Percentiles rank a stretch among this genome's conserved stretches.
Evolutionary conservation across 2,329 filamentous ascomycete species (phyloP).

Genomic region (Didymellaceae sp.): DNA sequence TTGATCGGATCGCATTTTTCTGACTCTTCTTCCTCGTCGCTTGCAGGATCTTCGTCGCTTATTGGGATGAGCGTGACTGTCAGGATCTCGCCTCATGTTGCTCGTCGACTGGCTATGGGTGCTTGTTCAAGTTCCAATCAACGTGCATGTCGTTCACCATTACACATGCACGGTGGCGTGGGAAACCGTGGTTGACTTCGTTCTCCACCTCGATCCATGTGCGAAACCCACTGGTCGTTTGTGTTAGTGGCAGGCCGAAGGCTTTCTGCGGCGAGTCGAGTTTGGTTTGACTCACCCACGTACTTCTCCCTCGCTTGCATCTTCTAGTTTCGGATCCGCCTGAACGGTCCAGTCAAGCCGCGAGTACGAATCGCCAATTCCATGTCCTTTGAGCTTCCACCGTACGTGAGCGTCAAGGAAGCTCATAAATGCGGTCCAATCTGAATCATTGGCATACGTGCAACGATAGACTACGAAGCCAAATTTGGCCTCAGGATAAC

Average conservation of each 20-base stretch:
- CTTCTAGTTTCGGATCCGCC: background rate
- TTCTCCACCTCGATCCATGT: background rate
- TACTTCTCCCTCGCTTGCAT: background rate
- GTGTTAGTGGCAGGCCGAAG: no score
- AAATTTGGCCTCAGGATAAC: background rate
- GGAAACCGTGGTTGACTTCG: background rate
- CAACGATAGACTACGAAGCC: background rate
- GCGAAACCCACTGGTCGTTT: background rate
- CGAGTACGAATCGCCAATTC: background rate
- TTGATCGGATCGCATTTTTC: background rate
- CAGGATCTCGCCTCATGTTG: background rate
- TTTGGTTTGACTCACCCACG: background rate
- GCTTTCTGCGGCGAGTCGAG: no score
- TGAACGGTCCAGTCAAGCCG: background rate
- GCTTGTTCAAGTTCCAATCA: background rate
- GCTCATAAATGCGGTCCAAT: background rate
- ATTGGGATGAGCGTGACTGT: background rate
- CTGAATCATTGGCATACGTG: background rate
- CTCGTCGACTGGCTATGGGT: background rate
- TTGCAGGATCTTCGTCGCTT: background rate
- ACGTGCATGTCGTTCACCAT: background rate
- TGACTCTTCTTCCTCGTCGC: background rate
- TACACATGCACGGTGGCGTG: background rate
- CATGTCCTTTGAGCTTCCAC: background rate
- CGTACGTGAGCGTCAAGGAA: background rate